A percentile compares a stretch with the other conserved stretches of the same genome.
phyloP scores from a whole-genome alignment of 306 rosid genomes.

The Mimosa bimucronata region DNA sequence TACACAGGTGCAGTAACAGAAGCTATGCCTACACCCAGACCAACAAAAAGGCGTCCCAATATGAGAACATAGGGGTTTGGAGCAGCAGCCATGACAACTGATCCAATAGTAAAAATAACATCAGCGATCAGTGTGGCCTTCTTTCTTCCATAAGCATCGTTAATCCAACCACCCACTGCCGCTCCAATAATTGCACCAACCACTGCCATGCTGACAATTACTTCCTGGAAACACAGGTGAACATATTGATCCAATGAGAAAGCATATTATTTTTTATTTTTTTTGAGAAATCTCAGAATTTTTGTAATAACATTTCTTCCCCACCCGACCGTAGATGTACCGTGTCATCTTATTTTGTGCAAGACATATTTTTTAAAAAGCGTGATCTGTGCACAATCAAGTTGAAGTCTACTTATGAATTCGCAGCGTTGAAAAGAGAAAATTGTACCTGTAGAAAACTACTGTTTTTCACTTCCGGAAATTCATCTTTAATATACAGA shows the following conservation, averaged over 20 bases:
- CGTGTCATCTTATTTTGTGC: neutral
- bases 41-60: slow-evolving; percentile 77
- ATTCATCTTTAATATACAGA: slow-evolving; percentile 53
- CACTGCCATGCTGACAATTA: slow-evolving; percentile 87
- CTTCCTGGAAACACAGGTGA: slow-evolving; percentile 62
- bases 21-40: slow-evolving; percentile 82
- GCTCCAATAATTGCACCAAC: slow-evolving; percentile 95
- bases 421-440: neutral
- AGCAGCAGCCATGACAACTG: slow-evolving; percentile 87
- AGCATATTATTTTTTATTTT: neutral
- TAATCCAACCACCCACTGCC: slow-evolving; percentile 84
- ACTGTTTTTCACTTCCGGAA: slow-evolving; percentile 32
- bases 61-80: slow-evolving; percentile 88
- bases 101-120: slow-evolving; percentile 68
- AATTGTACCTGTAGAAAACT: slow-evolving; percentile 42
- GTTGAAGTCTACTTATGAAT: neutral
- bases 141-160: slow-evolving; percentile 91
- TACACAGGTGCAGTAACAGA: slow-evolving; percentile 96
- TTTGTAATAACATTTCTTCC: neutral
- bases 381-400: neutral
- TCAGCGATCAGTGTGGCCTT: slow-evolving; percentile 83
- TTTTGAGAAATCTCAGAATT: neutral
- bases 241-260: neutral
- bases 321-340: neutral
- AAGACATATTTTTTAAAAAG: neutral